phyloP scores from a whole-genome alignment of 257 asterid species.

The Nicotiana tomentosiformis region DNA sequence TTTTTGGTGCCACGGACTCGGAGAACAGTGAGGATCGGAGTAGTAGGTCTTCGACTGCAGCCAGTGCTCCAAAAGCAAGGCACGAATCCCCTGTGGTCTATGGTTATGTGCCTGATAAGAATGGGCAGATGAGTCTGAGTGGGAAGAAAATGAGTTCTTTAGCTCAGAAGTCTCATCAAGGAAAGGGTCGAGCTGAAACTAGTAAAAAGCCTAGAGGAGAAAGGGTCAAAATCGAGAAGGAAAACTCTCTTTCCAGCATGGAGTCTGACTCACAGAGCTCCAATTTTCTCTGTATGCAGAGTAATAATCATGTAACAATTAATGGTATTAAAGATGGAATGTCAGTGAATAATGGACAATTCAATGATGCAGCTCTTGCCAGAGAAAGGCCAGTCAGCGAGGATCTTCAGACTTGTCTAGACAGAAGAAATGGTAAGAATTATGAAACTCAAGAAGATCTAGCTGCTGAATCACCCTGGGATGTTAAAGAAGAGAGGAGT shows the following conservation, averaged over 20 bases:
- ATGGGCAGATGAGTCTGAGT: constrained; percentile 26
- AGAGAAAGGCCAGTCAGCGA: constrained; percentile 26
- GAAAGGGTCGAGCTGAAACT: constrained; percentile 32
- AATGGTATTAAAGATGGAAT: constrained; percentile 43
- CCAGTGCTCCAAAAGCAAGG: constrained; percentile 22
- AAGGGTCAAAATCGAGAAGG: constrained; percentile 74
- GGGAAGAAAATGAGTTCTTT: constrained; percentile 36
- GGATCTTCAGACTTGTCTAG: constrained; percentile 39
- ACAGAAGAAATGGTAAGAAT: constrained; percentile 30
- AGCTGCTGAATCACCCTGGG: constrained; percentile 46
- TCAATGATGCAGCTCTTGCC: constrained; percentile 44
- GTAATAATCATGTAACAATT: constrained; percentile 31
- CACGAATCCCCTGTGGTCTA: constrained; percentile 7
- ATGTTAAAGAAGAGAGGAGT: constrained; percentile 40
- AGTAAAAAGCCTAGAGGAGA: constrained; percentile 61
- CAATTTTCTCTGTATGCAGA: constrained; percentile 64
- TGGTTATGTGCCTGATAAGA: not conserved
- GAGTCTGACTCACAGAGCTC: constrained; percentile 87
- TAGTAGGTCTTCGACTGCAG: constrained; percentile 44
- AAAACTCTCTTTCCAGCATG: constrained; percentile 86
- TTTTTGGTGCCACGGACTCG: constrained; percentile 43
- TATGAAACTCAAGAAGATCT: constrained; percentile 38
- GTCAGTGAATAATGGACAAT: constrained; percentile 41
- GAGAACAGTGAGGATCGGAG: constrained; percentile 60
- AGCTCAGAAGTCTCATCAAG: constrained; percentile 35